Base-by-base conservation (phyloP, 108 stramenopile genomes). In the Mediolabrus comicus region DNA sequence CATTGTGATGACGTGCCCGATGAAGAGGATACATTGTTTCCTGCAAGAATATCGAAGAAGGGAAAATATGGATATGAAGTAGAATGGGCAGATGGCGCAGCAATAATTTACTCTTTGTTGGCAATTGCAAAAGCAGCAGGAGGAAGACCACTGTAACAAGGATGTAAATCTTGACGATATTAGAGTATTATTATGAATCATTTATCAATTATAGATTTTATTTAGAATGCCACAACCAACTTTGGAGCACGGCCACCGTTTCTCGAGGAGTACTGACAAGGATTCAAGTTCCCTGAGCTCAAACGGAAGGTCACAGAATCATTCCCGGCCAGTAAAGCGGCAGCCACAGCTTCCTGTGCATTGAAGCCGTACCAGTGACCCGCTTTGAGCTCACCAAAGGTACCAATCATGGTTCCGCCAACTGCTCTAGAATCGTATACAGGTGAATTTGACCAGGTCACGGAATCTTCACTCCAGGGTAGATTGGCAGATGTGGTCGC, bases 21-120 rank as follows among this genome's bases (percentile, higher is more conserved):
- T 17, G 71, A 52, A 6, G 65, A 61, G 30, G 41, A 77, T 24
- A 27, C 59, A 31, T 53, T 86, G 2, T 78, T 84, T 53, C 89
- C 89, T 10, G 80, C 72, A 3, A 86, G 35, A 53, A 36, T 93
- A 6, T 77, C 85, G 29, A 88, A 83, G 68, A 92, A 94, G 67
- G 91, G 87, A 13, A 76, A 74, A 35, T 92, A 94, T 34, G 95
- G 95, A 25, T 94, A 86, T 80, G 79, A 90, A 58, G 86, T 96
- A 13, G 74, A 79, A 54, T 96, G 92, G 92, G 84, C 85, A 12
- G 91, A 94, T 72, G 89, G 92, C 13, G 77, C 88, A 41, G 89
- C 83, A 19, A 81, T 87, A 49, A 96, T 96, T 24, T 96, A 96
- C 59, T 87, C 87, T 6, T 75, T 84, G 59, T 33, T 80, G 29